These are phyloP conservation scores for Torulaspora microellipsoides DNA, from an alignment of 805 yeast genomes.

Conservation along the genomic window DNA sequence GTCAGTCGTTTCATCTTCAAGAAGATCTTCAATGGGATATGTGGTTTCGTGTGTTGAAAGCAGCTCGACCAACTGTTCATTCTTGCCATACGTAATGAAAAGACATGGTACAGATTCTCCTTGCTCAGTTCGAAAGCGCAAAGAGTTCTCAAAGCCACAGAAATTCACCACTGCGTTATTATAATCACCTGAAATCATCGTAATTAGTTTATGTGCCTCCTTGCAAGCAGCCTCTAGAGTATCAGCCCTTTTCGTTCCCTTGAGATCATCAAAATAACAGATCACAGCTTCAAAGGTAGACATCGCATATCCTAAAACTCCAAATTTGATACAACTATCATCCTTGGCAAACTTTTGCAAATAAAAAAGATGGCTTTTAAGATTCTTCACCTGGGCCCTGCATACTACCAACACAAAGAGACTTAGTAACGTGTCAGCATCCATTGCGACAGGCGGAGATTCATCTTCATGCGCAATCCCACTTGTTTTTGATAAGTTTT, in stretches of 20 bases:
- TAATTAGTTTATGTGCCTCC: neutral
- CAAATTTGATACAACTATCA: conserved; percentile 45
- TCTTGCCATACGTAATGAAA: conserved; percentile 49
- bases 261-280: conserved; percentile 45
- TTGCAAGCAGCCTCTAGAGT: conserved; percentile 3
- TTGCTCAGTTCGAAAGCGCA: conserved; percentile 40
- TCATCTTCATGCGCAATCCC: conserved; percentile 15
- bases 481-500: conserved; percentile 40
- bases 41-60: conserved; percentile 41
- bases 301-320: conserved; percentile 68
- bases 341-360: conserved; percentile 52
- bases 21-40: conserved; percentile 61
- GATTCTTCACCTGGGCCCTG: conserved; percentile 51
- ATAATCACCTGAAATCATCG: conserved; percentile 2
- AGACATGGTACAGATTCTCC: conserved; percentile 73
- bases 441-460: conserved; percentile 39
- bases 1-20: conserved; percentile 54
- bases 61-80: conserved; percentile 43
- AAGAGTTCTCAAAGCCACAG: conserved; percentile 23
- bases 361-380: conserved; percentile 63
- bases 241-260: conserved; percentile 2
- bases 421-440: conserved; percentile 79
- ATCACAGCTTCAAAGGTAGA: conserved; percentile 83
- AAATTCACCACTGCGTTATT: conserved; percentile 16
- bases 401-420: conserved; percentile 66